These are phyloP conservation scores for Hymenoscyphus scutula DNA, from an alignment of 2,329 filamentous ascomycete species.

Conservation along the genomic window DNA sequence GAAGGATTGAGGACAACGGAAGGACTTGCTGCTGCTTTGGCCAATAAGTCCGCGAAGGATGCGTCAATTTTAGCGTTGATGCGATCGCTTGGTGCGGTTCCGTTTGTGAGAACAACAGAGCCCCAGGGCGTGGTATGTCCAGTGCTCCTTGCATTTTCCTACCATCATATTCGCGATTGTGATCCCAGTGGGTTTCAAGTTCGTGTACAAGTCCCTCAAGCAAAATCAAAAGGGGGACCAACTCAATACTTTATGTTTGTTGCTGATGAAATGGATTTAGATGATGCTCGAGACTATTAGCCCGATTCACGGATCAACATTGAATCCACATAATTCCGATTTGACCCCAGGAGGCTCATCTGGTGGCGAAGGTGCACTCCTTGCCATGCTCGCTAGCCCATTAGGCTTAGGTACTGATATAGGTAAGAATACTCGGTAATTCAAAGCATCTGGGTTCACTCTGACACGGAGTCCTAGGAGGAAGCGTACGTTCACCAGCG, in stretches of 20 bases:
- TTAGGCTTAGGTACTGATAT: conserved; percentile 45
- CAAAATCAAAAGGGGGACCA: conserved; percentile 27
- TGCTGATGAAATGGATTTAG: not conserved
- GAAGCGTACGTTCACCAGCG: conserved; percentile 42
- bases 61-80: conserved; percentile 13
- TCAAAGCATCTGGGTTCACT: not conserved
- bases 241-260: not conserved
- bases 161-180: conserved; percentile 62
- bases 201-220: conserved; percentile 77
- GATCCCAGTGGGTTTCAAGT: conserved; percentile 74
- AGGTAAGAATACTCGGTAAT: conserved; percentile 17
- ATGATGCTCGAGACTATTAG: conserved; percentile 53
- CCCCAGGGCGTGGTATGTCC: conserved; percentile 52
- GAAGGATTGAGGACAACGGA: conserved; percentile 14
- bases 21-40: conserved; percentile 16
- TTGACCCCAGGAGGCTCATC: conserved; percentile 60
- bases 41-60: conserved; percentile 15
- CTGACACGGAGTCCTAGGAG: conserved; percentile 23
- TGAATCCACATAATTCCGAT: conserved; percentile 49
- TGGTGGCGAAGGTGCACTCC: conserved; percentile 57
- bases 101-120: conserved; percentile 67
- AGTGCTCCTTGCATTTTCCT: conserved; percentile 52
- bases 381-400: conserved; percentile 42
- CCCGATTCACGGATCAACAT: conserved; percentile 51
- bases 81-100: conserved; percentile 43